Evolutionary conservation across 768 basidiomycete genomes (phyloP).

Genomic region (Trichaptum fuscoviolaceum): DNA sequence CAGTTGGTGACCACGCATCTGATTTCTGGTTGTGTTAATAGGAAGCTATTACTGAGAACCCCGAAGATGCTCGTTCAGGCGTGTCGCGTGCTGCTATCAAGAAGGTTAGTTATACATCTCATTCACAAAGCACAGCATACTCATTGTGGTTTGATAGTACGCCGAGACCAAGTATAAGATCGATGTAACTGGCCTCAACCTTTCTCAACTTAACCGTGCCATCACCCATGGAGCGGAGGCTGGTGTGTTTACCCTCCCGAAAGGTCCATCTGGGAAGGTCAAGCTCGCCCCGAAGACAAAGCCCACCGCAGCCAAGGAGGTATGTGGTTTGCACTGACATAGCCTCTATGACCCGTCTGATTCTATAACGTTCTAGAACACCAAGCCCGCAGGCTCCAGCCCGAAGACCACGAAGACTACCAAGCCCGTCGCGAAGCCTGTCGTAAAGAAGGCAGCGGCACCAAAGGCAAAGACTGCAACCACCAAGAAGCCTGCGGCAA

Average conservation of each 20-base stretch:
- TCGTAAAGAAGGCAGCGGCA: conserved; percentile 29
- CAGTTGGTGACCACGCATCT: conserved; percentile 1
- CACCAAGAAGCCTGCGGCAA: conserved; percentile 25
- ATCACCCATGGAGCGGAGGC: conserved; percentile 48
- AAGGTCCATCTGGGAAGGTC: conserved; percentile 67
- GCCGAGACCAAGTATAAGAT: conserved; percentile 52
- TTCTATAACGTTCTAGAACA: conserved; percentile 24
- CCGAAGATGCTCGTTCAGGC: conserved; percentile 61
- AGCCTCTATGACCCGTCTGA: neutral
- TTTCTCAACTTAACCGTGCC: conserved; percentile 46
- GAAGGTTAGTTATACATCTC: conserved; percentile 51
- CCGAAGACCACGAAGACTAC: conserved; percentile 19
- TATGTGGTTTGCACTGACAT: conserved; percentile 20
- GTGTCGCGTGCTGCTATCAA: conserved; percentile 78
- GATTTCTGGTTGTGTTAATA: conserved; percentile 22
- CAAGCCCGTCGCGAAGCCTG: conserved; percentile 20
- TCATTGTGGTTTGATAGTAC: conserved; percentile 28
- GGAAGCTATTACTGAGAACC: conserved; percentile 68
- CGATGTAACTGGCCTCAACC: conserved; percentile 37
- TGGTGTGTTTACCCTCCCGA: conserved; percentile 52
- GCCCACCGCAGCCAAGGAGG: conserved; percentile 51
- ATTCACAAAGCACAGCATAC: conserved; percentile 3
- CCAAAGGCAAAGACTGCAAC: conserved; percentile 30
- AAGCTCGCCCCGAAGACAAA: conserved; percentile 62
- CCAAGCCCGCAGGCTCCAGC: conserved; percentile 27